Conservation (phyloP, 352 stramenopile species). For the Phytopythium kandeliae region DNA sequence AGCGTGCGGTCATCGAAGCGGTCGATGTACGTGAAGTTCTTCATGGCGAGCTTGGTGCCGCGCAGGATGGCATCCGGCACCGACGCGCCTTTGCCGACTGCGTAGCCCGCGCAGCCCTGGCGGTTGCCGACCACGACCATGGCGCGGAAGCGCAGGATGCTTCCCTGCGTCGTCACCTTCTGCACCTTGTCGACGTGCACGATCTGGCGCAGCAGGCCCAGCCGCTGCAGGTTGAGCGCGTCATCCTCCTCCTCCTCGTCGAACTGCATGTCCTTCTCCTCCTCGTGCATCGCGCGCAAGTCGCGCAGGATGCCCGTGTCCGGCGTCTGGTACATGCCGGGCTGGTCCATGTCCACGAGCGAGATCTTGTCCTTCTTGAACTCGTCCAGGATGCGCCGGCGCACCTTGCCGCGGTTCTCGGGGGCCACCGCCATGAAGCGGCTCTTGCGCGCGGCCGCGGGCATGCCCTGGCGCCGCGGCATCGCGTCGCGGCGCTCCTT, state of each 20-base stretch:
- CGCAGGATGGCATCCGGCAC: slow-evolving; percentile 86
- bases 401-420: slow-evolving; percentile 72
- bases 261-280: slow-evolving; percentile 70
- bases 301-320: slow-evolving; percentile 55
- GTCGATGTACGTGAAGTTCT: slow-evolving; percentile 94
- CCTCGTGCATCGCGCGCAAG: slow-evolving; percentile 62
- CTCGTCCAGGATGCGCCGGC: slow-evolving; percentile 70
- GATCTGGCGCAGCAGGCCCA: slow-evolving; percentile 74
- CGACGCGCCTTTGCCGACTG: slow-evolving; percentile 88
- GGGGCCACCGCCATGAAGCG: slow-evolving; percentile 68
- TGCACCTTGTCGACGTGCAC: slow-evolving; percentile 82
- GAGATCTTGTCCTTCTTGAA: slow-evolving; percentile 72
- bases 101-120: slow-evolving; percentile 91
- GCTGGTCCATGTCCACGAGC: slow-evolving; percentile 45
- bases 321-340: slow-evolving; percentile 40
- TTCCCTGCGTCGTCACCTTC: slow-evolving; percentile 89
- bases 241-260: slow-evolving; percentile 53
- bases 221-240: slow-evolving; percentile 56
- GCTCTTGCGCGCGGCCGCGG: slow-evolving; percentile 66
- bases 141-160: slow-evolving; percentile 90
- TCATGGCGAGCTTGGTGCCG: slow-evolving; percentile 87
- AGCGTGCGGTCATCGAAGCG: slow-evolving; percentile 90
- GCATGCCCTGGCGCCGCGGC: slow-evolving; percentile 67
- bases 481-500: slow-evolving; percentile 53
- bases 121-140: slow-evolving; percentile 93